These are phyloP conservation scores for Pseudogymnoascus sp. DNA, from an alignment of 2,329 filamentous ascomycete species.

Conservation along the genomic window DNA sequence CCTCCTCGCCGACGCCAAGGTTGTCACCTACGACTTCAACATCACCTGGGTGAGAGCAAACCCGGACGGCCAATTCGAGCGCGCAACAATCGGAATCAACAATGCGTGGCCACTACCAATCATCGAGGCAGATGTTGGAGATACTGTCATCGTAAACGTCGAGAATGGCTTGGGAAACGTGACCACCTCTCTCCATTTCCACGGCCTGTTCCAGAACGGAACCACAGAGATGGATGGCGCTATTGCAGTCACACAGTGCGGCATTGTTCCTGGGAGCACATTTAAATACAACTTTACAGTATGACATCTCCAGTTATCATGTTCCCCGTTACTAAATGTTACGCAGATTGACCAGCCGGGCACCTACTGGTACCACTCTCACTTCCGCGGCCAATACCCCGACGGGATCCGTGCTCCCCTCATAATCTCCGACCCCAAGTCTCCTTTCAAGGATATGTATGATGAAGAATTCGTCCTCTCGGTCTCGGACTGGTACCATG, in stretches of 20 bases:
- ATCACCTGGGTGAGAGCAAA: constrained; percentile 64
- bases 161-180: constrained; percentile 54
- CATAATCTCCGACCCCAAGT: constrained; percentile 44
- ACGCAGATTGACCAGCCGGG: constrained; percentile 51
- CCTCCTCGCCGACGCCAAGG: constrained; percentile 34
- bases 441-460: constrained; percentile 38
- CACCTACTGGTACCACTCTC: constrained; percentile 69
- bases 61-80: constrained; percentile 57
- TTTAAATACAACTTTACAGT: constrained; percentile 65
- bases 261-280: constrained; percentile 52
- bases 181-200: constrained; percentile 58
- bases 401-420: constrained; percentile 50
- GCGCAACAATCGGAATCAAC: constrained; percentile 70
- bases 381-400: constrained; percentile 46
- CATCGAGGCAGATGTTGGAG: constrained; percentile 55
- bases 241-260: constrained; percentile 56
- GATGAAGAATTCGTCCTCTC: constrained; percentile 50
- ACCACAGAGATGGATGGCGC: constrained; percentile 66
- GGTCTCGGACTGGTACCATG: constrained; percentile 53
- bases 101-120: constrained; percentile 64
- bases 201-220: constrained; percentile 62
- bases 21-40: constrained; percentile 55
- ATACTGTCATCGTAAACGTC: constrained; percentile 50
- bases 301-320: constrained; percentile 17
- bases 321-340: constrained; percentile 4